These are phyloP conservation scores for Phialophora tarda DNA, from an alignment of 2,329 filamentous ascomycete species.

Conservation along the genomic window DNA sequence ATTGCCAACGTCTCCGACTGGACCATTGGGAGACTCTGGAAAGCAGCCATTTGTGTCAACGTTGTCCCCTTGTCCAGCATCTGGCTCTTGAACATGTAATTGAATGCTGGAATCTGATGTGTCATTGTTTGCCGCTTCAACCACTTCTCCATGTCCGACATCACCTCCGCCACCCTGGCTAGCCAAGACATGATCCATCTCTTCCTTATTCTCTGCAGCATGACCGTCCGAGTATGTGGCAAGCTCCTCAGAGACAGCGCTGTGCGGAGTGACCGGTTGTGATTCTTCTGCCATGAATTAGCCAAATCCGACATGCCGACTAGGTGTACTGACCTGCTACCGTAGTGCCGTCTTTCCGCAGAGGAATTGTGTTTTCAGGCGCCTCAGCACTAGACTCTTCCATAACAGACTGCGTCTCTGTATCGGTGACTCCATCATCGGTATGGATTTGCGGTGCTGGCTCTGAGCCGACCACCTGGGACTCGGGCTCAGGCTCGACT, in stretches of 20 bases:
- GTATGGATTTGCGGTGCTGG: background rate
- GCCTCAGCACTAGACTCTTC: background rate
- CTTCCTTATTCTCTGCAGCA: background rate
- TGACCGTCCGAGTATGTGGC: constrained; percentile 2
- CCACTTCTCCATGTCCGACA: background rate
- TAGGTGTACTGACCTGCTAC: constrained; percentile 16
- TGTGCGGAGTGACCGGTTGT: constrained; percentile 11
- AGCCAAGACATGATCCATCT: constrained; percentile 10
- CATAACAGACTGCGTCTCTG: constrained; percentile 4
- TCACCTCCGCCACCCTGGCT: background rate
- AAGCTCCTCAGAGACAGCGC: constrained; percentile 10
- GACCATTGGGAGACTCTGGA: background rate
- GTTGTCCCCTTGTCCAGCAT: background rate
- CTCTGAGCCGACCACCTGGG: constrained; percentile 9
- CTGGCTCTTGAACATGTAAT: background rate
- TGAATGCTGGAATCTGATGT: background rate
- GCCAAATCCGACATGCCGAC: background rate
- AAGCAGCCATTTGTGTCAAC: background rate
- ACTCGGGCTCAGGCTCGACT: constrained; percentile 13
- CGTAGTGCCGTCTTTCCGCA: constrained; percentile 10
- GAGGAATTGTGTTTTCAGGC: background rate
- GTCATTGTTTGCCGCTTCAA: background rate
- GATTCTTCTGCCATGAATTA: constrained; percentile 19
- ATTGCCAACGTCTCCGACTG: background rate
- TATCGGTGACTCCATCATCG: constrained; percentile 4